Base-by-base conservation (phyloP, 176 grass and related monocot species). In the Urochloa ruziziensis region DNA sequence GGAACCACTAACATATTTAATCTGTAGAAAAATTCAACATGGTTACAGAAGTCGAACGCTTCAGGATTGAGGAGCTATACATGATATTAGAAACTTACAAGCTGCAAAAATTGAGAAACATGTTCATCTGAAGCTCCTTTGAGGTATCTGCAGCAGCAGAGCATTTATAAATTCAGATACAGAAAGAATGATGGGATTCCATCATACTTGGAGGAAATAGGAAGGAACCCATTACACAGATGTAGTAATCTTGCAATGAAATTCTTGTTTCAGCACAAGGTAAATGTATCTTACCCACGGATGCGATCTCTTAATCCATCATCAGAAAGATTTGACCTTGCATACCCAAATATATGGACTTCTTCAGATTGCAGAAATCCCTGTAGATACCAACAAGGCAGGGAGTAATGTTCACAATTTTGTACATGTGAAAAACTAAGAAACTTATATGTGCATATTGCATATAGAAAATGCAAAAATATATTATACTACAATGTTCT, bases 261-360 rank as follows among this genome's bases (percentile, higher is more conserved):
- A 36, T 75, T 4, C 16, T 60, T 59, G 14, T 53, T 78, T 56
- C 30, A 82, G 42, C 52, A 64, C 27, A 64, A 84, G 28, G 4
- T 58, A 84, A 49, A 34, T 60, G 61, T 29, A 83, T 61, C 80
- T 86, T 91, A 98, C 93, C 88, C 93, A 82, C 81, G 78, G 51
- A 98, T 91, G 46, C 89, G 90, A 23, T 84, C 85, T 86, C 96
- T 98, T 82, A 98, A 82, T 10, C 86, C 93, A 39, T 98, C 89
- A 85, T 98, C 91, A 70, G 93, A 95, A 85, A 98, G 85, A 82
- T 95, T 86, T 88, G 96, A 91, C 73, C 93, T 89, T 59, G 96
- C 96, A 63, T 98, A 98, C 25, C 96, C 93, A 91, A 98, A 93
- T 88, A 98, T 98, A 83, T 88, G 88, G 48, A 95, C 89, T 81